Evolutionary conservation across 257 asterid species (phyloP).

Genomic region (Catharanthus roseus): DNA sequence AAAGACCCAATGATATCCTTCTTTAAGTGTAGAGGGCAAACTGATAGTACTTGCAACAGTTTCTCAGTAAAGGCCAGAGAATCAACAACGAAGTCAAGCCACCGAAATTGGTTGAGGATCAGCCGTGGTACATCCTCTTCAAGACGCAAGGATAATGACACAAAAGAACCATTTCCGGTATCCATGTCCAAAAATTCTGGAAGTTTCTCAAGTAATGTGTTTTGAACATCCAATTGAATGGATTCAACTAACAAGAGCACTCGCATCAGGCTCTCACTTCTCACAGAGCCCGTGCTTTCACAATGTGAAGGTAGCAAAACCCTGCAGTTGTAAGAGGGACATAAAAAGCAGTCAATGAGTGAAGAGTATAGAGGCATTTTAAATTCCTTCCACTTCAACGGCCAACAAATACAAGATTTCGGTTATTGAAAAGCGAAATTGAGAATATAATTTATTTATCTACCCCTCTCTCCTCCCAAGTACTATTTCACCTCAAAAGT

Average conservation of each 20-base stretch:
- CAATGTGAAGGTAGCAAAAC: slow-evolving; percentile 60
- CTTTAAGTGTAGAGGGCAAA: slow-evolving; percentile 72
- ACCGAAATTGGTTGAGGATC: slow-evolving; percentile 69
- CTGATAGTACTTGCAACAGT: slow-evolving; percentile 61
- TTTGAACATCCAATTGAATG: slow-evolving; percentile 65
- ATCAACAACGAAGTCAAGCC: slow-evolving; percentile 85
- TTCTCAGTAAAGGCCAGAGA: slow-evolving; percentile 63
- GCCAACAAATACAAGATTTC: background rate
- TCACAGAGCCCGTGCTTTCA: slow-evolving; percentile 47
- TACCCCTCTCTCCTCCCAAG: background rate
- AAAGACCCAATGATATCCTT: slow-evolving; percentile 77
- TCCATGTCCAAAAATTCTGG: slow-evolving; percentile 68
- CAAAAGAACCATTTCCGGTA: slow-evolving; percentile 26
- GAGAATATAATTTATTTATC: background rate
- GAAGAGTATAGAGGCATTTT: background rate
- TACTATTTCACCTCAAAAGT: background rate
- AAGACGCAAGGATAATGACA: slow-evolving; percentile 33
- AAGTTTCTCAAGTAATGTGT: slow-evolving; percentile 71
- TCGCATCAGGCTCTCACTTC: slow-evolving; percentile 56
- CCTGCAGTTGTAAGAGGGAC: slow-evolving; percentile 25
- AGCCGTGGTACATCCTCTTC: slow-evolving; percentile 73
- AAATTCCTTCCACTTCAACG: background rate
- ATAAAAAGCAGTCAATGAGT: background rate
- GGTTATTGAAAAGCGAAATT: background rate
- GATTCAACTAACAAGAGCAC: slow-evolving; percentile 54